phyloP scores from a whole-genome alignment of 164 flowering plant genomes.

The Houttuynia cordata region DNA sequence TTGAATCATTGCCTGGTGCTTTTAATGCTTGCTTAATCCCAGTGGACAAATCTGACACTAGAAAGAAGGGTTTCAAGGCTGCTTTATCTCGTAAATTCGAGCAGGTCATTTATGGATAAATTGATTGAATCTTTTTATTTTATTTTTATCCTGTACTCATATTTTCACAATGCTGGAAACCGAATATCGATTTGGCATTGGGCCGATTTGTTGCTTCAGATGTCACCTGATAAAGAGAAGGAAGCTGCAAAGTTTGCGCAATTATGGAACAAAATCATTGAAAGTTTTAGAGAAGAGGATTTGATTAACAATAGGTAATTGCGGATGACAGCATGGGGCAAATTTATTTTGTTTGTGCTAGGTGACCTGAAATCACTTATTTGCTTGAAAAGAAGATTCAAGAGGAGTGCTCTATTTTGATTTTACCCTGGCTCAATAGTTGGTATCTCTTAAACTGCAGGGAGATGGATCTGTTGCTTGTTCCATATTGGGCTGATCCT shows the following conservation, averaged over 20 bases:
- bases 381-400: too few species aligned
- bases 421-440: not conserved
- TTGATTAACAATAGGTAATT: constrained; percentile 67
- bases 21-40: constrained; percentile 81
- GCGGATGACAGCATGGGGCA: not conserved
- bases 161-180: not conserved
- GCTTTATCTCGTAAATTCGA: constrained; percentile 51
- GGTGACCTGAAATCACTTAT: too few species aligned
- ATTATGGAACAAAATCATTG: constrained; percentile 82
- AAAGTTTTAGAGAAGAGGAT: constrained; percentile 90
- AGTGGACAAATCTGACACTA: constrained; percentile 40
- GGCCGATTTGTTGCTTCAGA: constrained; percentile 22
- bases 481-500: constrained; percentile 94
- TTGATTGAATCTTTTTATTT: not conserved
- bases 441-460: constrained; percentile 19
- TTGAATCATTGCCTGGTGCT: constrained; percentile 82
- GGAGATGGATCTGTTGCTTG: constrained; percentile 93
- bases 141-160: not conserved
- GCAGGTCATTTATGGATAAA: constrained; percentile 21
- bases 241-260: constrained; percentile 89
- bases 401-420: not conserved
- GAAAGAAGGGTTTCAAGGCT: constrained; percentile 62
- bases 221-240: constrained; percentile 39
- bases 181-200: not conserved
- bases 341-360: too few species aligned